Evolutionary conservation across 371 early-diverging fungal species (phyloP), one percentile per base, ranked within the genome.

Genomic region (Zychaea mexicana): DNA sequence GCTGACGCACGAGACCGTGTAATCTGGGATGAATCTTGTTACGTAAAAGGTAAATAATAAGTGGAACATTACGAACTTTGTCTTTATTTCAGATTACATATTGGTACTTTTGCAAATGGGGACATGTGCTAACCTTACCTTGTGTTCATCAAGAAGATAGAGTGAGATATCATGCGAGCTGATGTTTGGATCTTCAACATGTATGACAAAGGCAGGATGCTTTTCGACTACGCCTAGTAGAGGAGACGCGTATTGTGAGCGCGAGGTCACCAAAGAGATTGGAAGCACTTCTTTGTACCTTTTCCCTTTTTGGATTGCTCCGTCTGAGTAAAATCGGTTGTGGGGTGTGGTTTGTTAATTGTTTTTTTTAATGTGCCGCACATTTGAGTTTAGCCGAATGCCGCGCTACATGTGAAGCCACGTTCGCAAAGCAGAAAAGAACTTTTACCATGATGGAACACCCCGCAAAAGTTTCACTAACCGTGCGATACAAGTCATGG

Each of bases 161-260:
- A 64, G 15, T 15, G 31, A 39, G 12, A 88, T 68, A 39, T 90
- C 85, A 62, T 75, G 84, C 7, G 70, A 63, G 22, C 67, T 67
- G 66, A 72, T 58, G 4, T 59, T 45, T 1, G 78, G 79, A 39
- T 82, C 80, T 4, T 54, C 63, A 15, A 88, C 38, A 30, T 75
- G 72, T 4, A 88, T 72, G 5, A 87, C 61, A 60, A 77, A 90
- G 2, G 88, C 76, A 1, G 88, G 88, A 60, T 84, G 63, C 17
- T 72, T 71, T 38, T 83, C 81, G 42, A 58, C 45, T 24, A 49
- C 49, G 12, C 49, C 49, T 49, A 49, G 24, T 22, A 5, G 24
- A 49, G n/a, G 13, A 5, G 3, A 24, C 0, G 22, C 15, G 7
- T 7, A 49, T 1, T 17, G 12, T 49, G 49, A 49, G 49, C 49